phyloP scores from a whole-genome alignment of 208 protist species.

The Trypanosomatidae sp. region DNA sequence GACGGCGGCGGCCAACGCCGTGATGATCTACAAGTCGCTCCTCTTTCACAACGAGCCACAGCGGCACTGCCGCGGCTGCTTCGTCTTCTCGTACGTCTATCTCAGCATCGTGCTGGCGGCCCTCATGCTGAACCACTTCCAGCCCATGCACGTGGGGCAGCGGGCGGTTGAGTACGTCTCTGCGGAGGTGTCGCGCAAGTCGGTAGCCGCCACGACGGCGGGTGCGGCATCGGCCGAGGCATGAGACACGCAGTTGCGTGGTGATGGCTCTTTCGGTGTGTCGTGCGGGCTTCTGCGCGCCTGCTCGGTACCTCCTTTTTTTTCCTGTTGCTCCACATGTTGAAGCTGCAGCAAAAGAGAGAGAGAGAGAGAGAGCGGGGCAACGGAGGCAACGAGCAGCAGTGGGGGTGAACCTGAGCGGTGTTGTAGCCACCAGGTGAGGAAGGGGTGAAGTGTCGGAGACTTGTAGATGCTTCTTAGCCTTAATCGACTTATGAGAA shows the following conservation, averaged over 20 bases:
- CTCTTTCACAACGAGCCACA: conserved; percentile 79
- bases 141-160: conserved; percentile 46
- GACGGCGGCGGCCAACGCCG: conserved; percentile 43
- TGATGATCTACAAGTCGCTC: conserved; percentile 87
- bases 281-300: too few species aligned
- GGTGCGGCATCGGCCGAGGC: not conserved
- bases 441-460: too few species aligned
- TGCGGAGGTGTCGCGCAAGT: conserved; percentile 10
- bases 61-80: conserved; percentile 84
- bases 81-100: conserved; percentile 91
- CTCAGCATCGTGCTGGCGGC: conserved; percentile 69
- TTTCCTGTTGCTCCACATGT: too few species aligned
- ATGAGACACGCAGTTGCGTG: conserved; percentile 2
- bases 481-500: too few species aligned
- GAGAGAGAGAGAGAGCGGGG: too few species aligned
- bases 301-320: too few species aligned
- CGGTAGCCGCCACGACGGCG: not conserved
- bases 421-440: too few species aligned
- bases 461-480: too few species aligned
- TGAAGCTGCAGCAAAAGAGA: too few species aligned
- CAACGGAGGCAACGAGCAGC: too few species aligned
- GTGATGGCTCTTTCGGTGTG: too few species aligned
- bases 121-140: conserved; percentile 79
- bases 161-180: conserved; percentile 19
- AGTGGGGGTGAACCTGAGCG: too few species aligned